These are phyloP conservation scores for Claviceps sp. DNA, from an alignment of 2,329 filamentous ascomycete species.

Conservation along the genomic window DNA sequence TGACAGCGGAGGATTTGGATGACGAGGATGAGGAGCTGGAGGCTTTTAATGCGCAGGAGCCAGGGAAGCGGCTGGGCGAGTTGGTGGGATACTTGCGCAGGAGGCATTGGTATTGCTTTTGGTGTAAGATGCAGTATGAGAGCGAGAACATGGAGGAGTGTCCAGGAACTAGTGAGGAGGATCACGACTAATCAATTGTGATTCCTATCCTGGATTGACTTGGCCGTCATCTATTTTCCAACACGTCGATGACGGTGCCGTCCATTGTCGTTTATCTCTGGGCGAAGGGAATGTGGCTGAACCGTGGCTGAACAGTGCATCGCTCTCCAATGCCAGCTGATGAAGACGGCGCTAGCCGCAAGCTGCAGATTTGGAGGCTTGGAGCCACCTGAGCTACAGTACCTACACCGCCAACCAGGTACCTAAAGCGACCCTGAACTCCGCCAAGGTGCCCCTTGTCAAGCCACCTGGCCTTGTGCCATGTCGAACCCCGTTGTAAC, in stretches of 20 bases:
- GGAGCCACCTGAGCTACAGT: too few species aligned
- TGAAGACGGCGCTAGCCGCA: too few species aligned
- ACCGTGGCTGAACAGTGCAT: too few species aligned
- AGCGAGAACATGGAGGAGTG: constrained; percentile 71
- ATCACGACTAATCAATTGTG: constrained; percentile 38
- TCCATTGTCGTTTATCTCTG: too few species aligned
- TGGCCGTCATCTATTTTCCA: too few species aligned
- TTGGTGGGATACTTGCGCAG: constrained; percentile 58
- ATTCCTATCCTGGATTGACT: too few species aligned
- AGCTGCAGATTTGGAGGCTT: too few species aligned
- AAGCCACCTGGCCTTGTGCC: constrained; percentile 7
- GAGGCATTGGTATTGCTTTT: constrained; percentile 77
- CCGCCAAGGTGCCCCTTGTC: background rate
- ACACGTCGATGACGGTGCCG: too few species aligned
- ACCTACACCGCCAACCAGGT: too few species aligned
- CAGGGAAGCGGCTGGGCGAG: constrained; percentile 50
- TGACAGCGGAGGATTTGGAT: constrained; percentile 55
- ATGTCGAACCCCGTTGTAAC: background rate
- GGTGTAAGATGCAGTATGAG: constrained; percentile 79
- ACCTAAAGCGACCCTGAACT: constrained; percentile 1
- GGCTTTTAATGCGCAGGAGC: constrained; percentile 58
- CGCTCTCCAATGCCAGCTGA: too few species aligned
- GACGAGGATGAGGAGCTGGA: constrained; percentile 71
- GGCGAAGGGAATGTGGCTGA: too few species aligned
- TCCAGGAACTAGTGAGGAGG: constrained; percentile 76